Evolutionary conservation across 768 basidiomycete species (phyloP).

Genomic region (Hypholoma fasciculare): DNA sequence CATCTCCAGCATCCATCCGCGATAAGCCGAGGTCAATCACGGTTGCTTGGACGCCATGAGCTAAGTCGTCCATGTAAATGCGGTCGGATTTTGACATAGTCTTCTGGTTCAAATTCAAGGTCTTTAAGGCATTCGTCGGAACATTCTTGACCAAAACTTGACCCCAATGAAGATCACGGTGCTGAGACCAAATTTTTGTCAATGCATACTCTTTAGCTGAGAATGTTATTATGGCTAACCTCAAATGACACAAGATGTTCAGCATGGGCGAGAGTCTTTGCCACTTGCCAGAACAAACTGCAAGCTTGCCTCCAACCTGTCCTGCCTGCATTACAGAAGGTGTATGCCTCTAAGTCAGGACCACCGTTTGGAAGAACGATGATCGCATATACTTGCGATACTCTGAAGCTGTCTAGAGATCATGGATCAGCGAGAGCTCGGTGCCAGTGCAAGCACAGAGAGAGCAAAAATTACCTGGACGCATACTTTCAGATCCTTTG

Average conservation of each 20-base stretch:
- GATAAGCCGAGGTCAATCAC: constrained; percentile 96
- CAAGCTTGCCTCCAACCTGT: constrained; percentile 84
- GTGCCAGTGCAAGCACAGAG: not conserved
- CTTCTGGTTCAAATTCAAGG: constrained; percentile 33
- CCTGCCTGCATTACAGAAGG: constrained; percentile 57
- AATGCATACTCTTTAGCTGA: not conserved
- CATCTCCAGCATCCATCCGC: constrained; percentile 67
- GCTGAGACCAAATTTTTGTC: constrained; percentile 47
- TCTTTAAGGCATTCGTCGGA: constrained; percentile 33
- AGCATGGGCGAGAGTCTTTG: constrained; percentile 72
- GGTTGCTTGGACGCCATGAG: constrained; percentile 73
- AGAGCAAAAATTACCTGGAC: constrained; percentile 62
- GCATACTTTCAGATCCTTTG: constrained; percentile 81
- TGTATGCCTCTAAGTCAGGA: constrained; percentile 84
- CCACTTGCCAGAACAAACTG: constrained; percentile 90
- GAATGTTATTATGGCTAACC: constrained; percentile 44
- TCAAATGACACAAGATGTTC: constrained; percentile 86
- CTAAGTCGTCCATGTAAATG: constrained; percentile 62
- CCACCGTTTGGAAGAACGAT: constrained; percentile 92
- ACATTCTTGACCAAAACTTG: constrained; percentile 83
- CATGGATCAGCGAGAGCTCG: constrained; percentile 3
- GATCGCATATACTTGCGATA: constrained; percentile 83
- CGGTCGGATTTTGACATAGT: constrained; percentile 20
- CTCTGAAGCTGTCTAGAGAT: constrained; percentile 65
- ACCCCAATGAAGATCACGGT: constrained; percentile 98